A percentile compares a stretch with the other conserved stretches of the same genome.
These are phyloP conservation scores for Triticum dicoccoides DNA, from an alignment of 176 grass and related monocot genomes.

Conservation along the genomic window DNA sequence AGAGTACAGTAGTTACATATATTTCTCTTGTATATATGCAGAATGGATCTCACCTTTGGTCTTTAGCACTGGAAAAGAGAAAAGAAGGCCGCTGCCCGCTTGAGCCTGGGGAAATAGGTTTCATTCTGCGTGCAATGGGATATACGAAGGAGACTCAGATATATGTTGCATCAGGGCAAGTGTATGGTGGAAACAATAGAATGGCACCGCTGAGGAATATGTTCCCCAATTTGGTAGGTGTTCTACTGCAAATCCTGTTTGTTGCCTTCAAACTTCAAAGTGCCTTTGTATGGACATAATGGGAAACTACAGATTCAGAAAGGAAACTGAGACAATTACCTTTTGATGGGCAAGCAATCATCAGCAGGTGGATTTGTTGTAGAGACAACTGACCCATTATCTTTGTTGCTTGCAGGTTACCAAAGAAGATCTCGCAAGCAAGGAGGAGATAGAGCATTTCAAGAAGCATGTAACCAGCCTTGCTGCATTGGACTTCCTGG, in stretches of 20 bases:
- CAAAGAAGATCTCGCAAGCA: slow-evolving; percentile 87
- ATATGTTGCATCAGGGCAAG: slow-evolving; percentile 98
- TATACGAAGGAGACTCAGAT: slow-evolving; percentile 92
- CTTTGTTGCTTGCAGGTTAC: slow-evolving; percentile 52
- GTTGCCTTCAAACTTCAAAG: background rate
- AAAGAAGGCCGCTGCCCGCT: slow-evolving; percentile 96
- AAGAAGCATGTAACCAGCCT: slow-evolving; percentile 96
- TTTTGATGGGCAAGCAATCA: background rate
- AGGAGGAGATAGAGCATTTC: slow-evolving; percentile 85
- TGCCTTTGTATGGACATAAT: background rate
- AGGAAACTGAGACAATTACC: background rate
- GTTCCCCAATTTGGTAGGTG: slow-evolving; percentile 88
- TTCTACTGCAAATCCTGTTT: background rate
- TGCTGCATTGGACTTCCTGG: slow-evolving; percentile 87
- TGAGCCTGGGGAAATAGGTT: slow-evolving; percentile 91
- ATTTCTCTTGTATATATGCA: slow-evolving; percentile 35
- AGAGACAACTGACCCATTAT: background rate
- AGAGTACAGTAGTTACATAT: background rate
- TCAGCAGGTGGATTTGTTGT: background rate
- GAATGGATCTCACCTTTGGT: slow-evolving; percentile 96
- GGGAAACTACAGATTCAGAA: background rate
- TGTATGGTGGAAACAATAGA: slow-evolving; percentile 84
- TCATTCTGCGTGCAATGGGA: slow-evolving; percentile 87
- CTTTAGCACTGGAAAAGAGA: slow-evolving; percentile 83
- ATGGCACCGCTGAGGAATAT: slow-evolving; percentile 93